These are phyloP conservation scores for Leccinum uliginosum DNA, from an alignment of 768 basidiomycete genomes.

Conservation along the genomic window DNA sequence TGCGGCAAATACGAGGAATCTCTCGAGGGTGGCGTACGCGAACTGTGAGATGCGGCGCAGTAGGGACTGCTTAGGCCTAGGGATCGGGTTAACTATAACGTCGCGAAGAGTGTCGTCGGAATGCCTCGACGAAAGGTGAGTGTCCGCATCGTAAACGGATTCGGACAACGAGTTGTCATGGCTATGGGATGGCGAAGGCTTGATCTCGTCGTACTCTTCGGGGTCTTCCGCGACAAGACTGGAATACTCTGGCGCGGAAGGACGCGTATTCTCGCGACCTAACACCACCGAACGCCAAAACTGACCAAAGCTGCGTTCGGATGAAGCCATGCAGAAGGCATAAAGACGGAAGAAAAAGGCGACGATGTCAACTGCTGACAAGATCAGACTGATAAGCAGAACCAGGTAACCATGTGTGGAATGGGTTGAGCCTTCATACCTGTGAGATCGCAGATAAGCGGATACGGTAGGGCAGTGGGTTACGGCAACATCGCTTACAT, in stretches of 20 bases:
- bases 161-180: slow-evolving; percentile 47
- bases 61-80: slow-evolving; percentile 21
- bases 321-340: slow-evolving; percentile 41
- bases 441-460: slow-evolving; percentile 26
- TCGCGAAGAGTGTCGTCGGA: slow-evolving; percentile 61
- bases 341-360: slow-evolving; percentile 47
- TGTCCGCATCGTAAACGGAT: slow-evolving; percentile 48
- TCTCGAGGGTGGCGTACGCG: slow-evolving; percentile 53
- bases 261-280: slow-evolving; percentile 36
- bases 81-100: slow-evolving; percentile 18
- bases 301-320: slow-evolving; percentile 40
- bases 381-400: slow-evolving; percentile 39
- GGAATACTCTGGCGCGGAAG: slow-evolving; percentile 44
- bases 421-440: slow-evolving; percentile 70
- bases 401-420: slow-evolving; percentile 57
- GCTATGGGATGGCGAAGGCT: slow-evolving; percentile 30
- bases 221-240: slow-evolving; percentile 52
- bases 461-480: slow-evolving; percentile 1
- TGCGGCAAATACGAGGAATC: slow-evolving; percentile 66
- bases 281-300: slow-evolving; percentile 60
- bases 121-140: slow-evolving; percentile 36
- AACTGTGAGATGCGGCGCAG: slow-evolving; percentile 41
- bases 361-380: slow-evolving; percentile 54
- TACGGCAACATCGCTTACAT: slow-evolving; percentile 49
- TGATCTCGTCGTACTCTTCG: slow-evolving; percentile 49